These are phyloP conservation scores for Fusarium aywerte DNA, from an alignment of 2,329 filamentous ascomycete species.

Conservation along the genomic window DNA sequence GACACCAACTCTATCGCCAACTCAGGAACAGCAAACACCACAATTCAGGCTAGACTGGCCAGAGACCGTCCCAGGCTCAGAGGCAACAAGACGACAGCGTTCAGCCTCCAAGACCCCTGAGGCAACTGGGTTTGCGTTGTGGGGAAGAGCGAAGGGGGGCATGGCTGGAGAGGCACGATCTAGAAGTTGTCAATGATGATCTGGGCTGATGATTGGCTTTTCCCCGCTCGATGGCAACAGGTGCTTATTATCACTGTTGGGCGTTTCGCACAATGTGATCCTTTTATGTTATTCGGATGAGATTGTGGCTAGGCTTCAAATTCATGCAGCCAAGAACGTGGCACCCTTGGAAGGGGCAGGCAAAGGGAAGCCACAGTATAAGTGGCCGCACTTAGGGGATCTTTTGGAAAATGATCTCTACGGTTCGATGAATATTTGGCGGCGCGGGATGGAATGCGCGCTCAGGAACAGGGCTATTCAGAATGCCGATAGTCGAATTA, in stretches of 20 bases:
- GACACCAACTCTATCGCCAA: conserved; percentile 9
- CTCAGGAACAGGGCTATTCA: conserved; percentile 14
- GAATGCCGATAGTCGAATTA: neutral
- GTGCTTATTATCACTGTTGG: conserved; percentile 22
- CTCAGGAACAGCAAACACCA: neutral
- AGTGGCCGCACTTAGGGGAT: conserved; percentile 6
- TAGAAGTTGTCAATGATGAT: conserved; percentile 24
- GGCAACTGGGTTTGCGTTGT: conserved; percentile 37
- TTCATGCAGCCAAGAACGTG: conserved; percentile 36
- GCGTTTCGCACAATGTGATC: conserved; percentile 20
- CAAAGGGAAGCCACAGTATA: conserved; percentile 25
- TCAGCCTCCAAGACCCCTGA: conserved; percentile 28
- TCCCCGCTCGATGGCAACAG: conserved; percentile 29
- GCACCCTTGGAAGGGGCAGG: conserved; percentile 21
- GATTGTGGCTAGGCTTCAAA: conserved; percentile 21
- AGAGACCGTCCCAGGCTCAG: neutral
- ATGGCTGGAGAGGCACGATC: conserved; percentile 12
- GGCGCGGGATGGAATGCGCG: conserved; percentile 22
- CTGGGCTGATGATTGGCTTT: conserved; percentile 32
- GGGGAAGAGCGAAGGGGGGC: conserved; percentile 11
- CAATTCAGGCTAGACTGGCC: conserved; percentile 2
- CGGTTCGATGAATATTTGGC: neutral
- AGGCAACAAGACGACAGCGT: neutral
- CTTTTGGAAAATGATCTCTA: neutral
- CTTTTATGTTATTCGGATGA: conserved; percentile 27